Conservation (phyloP, 1,284 basidiomycete species). For the Rugosomyces carneus region DNA sequence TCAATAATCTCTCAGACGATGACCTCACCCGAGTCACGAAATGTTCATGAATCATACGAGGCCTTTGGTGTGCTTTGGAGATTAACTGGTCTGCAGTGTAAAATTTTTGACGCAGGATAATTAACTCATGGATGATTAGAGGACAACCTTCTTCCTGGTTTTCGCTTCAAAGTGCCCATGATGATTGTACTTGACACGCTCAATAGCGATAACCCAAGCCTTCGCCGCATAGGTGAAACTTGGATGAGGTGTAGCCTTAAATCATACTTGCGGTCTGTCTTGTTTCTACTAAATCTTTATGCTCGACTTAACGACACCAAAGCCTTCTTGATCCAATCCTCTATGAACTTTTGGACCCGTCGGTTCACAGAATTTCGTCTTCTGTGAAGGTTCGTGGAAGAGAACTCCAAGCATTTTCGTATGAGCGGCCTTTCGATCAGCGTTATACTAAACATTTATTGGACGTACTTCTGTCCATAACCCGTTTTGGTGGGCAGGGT, state of each 20-base stretch:
- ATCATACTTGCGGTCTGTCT: constrained; percentile 75
- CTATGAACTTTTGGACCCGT: constrained; percentile 70
- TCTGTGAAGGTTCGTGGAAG: constrained; percentile 53
- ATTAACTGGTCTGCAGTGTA: constrained; percentile 59
- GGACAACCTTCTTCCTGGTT: constrained; percentile 75
- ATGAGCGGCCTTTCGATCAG: constrained; percentile 76
- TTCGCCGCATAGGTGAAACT: constrained; percentile 80
- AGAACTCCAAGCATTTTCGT: constrained; percentile 61
- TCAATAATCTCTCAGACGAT: constrained; percentile 72
- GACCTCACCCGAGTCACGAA: constrained; percentile 42
- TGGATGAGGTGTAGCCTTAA: constrained; percentile 95
- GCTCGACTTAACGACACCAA: constrained; percentile 9
- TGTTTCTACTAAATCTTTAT: neutral
- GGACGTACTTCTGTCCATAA: constrained; percentile 72
- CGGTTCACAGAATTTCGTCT: constrained; percentile 48
- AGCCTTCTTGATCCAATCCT: constrained; percentile 87
- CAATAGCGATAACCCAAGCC: constrained; percentile 65
- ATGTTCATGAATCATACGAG: constrained; percentile 63
- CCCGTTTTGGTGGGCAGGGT: constrained; percentile 84
- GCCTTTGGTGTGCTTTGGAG: constrained; percentile 94
- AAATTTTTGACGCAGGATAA: neutral
- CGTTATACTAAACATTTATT: constrained; percentile 65
- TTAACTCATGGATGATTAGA: constrained; percentile 42
- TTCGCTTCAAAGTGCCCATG: constrained; percentile 79
- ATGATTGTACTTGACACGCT: constrained; percentile 83